Conservation (phyloP, 257 asterid genomes). For the Solanum bulbocastanum region DNA sequence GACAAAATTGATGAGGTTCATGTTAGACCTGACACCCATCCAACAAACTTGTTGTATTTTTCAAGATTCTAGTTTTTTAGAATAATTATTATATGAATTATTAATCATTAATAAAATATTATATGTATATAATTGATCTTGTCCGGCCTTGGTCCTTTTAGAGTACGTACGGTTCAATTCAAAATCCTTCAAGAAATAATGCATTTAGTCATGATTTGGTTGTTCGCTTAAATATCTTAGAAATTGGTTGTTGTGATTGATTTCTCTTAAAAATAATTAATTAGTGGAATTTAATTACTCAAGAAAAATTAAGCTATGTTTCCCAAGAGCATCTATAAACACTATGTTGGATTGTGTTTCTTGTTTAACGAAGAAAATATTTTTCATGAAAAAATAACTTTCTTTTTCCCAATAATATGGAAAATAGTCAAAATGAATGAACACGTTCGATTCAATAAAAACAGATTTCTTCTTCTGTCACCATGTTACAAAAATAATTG, state of each 20-base stretch:
- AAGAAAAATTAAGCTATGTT: background rate
- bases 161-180: slow-evolving; percentile 2
- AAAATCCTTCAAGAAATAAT: background rate
- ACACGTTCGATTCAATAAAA: background rate
- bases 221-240: background rate
- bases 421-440: background rate
- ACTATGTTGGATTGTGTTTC: background rate
- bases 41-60: background rate
- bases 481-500: background rate
- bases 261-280: background rate
- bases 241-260: background rate
- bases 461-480: background rate
- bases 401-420: background rate
- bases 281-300: background rate
- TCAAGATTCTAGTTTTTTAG: background rate
- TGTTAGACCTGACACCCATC: background rate
- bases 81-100: background rate
- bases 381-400: background rate
- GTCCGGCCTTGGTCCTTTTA: background rate
- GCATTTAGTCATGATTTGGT: background rate
- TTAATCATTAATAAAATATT: background rate
- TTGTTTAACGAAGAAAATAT: background rate
- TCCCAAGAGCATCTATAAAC: background rate
- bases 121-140: background rate
- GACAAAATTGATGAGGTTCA: slow-evolving; percentile 1